Base-by-base conservation (phyloP, 202 grass and related monocot genomes). In the Brachypodium distachyon region DNA sequence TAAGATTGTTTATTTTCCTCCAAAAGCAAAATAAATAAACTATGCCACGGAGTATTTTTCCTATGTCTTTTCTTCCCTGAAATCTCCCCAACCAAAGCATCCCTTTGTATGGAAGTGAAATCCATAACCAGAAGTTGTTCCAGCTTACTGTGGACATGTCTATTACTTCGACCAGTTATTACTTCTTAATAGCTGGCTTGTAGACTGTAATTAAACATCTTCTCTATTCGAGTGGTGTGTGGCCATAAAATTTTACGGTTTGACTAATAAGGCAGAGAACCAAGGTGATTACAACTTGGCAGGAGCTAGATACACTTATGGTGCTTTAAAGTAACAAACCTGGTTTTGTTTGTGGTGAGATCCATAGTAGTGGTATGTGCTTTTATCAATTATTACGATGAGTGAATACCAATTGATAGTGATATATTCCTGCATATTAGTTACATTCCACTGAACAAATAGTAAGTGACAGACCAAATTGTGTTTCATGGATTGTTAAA, bases 1-100 rank as follows among this genome's bases (percentile, higher is more conserved):
- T 50, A 41, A 61, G 23, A 61, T 72, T 61, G 38, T 67, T 56
- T 55, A 57, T 69, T 46, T 19, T 26, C 12, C 6, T 48, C 28
- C n/a, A 16, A 46, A 61, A 46, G 41, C 8, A 68, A 47, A 47
- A 47, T 6, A 25, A 67, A 44, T 46, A 68, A 31, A 68, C 47
- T 26, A 57, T 79, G 34, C 76, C 76, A 76, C n/a, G n/a, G n/a
- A n/a, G n/a, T n/a, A 40, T 75, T 67, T 56, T 69, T 19, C 31
- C 25, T 79, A 48, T 48, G 26, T 47, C 2, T 61, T 19, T 21
- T 76, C 40, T 34, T 34, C 40, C 40, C 40, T 48, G 55, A 71
- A 57, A 36, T 7, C 29, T 59, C 21, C 14, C 22, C 9, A 60
- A 37, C 29, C 29, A 71, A 71, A 44, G 61, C 29, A 59, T 12